These are phyloP conservation scores for Zychaea mexicana DNA, from an alignment of 371 early-diverging fungal genomes.

Conservation along the genomic window DNA sequence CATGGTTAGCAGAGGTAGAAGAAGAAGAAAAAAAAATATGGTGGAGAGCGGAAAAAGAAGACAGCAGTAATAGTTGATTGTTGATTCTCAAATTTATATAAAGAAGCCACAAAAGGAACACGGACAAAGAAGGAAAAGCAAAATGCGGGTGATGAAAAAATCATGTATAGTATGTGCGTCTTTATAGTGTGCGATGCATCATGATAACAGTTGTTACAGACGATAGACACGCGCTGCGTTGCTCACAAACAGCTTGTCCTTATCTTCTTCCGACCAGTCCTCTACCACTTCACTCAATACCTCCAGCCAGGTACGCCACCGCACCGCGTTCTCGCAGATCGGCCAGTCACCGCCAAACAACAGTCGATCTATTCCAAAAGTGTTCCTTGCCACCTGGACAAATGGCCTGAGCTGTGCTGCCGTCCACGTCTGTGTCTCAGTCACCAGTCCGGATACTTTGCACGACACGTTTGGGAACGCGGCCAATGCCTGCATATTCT, in stretches of 20 bases:
- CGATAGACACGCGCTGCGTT: slow-evolving; percentile 35
- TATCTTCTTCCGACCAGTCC: slow-evolving; percentile 36
- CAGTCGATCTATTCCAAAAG: slow-evolving; percentile 46
- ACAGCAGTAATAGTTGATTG: too few species aligned
- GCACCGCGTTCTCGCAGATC: slow-evolving; percentile 20
- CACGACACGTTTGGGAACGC: slow-evolving; percentile 33
- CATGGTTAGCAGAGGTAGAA: neutral
- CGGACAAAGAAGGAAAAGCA: neutral
- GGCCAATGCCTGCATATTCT: slow-evolving; percentile 25
- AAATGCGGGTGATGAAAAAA: neutral
- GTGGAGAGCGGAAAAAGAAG: neutral
- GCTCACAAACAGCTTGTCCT: slow-evolving; percentile 34
- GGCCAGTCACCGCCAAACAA: slow-evolving; percentile 55
- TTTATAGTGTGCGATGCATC: neutral
- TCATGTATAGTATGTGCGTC: too few species aligned
- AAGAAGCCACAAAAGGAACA: neutral
- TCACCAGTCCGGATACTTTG: slow-evolving; percentile 45
- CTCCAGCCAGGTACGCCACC: slow-evolving; percentile 37
- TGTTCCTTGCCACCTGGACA: slow-evolving; percentile 30
- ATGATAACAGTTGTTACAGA: neutral
- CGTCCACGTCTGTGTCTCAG: slow-evolving; percentile 23
- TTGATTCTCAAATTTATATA: too few species aligned
- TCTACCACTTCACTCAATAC: slow-evolving; percentile 24
- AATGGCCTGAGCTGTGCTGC: slow-evolving; percentile 34
- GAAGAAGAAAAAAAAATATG: neutral